Evolutionary conservation across 495 filamentous ascomycete species (phyloP).

Genomic region (Amphirosellinia nigrospora): DNA sequence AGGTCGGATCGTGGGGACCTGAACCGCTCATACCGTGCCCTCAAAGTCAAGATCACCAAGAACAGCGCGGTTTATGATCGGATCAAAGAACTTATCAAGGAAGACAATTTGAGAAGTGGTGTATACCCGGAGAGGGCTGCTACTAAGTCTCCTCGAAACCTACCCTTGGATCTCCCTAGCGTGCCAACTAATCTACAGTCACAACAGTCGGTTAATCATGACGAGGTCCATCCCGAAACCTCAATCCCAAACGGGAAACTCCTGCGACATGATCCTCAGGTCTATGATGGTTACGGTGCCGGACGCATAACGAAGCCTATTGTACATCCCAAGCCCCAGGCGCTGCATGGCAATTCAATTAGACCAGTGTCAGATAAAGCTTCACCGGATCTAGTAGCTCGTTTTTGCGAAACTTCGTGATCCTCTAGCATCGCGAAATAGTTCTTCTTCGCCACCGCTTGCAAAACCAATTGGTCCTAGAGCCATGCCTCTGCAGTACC

Average conservation of each 20-base stretch:
- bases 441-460: not conserved
- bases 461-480: slow-evolving; percentile 21
- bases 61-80: slow-evolving; percentile 54
- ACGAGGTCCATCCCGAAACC: slow-evolving; percentile 9
- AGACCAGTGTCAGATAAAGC: slow-evolving; percentile 29
- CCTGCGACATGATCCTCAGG: not conserved
- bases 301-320: slow-evolving; percentile 51
- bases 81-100: slow-evolving; percentile 71
- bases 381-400: slow-evolving; percentile 55
- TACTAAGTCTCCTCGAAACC: slow-evolving; percentile 15
- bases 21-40: slow-evolving; percentile 54
- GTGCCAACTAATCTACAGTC: slow-evolving; percentile 11
- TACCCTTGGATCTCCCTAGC: slow-evolving; percentile 4
- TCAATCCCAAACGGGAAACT: not conserved
- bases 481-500: slow-evolving; percentile 63
- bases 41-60: slow-evolving; percentile 54
- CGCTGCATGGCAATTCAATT: slow-evolving; percentile 63
- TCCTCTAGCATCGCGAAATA: slow-evolving; percentile 39
- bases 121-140: slow-evolving; percentile 42
- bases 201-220: slow-evolving; percentile 20
- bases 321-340: slow-evolving; percentile 68
- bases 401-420: slow-evolving; percentile 67
- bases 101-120: slow-evolving; percentile 66
- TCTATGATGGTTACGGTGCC: not conserved
- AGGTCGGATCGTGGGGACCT: slow-evolving; percentile 50